Conservation (phyloP, 73 alveolate species). For the Uronychia binucleata region DNA sequence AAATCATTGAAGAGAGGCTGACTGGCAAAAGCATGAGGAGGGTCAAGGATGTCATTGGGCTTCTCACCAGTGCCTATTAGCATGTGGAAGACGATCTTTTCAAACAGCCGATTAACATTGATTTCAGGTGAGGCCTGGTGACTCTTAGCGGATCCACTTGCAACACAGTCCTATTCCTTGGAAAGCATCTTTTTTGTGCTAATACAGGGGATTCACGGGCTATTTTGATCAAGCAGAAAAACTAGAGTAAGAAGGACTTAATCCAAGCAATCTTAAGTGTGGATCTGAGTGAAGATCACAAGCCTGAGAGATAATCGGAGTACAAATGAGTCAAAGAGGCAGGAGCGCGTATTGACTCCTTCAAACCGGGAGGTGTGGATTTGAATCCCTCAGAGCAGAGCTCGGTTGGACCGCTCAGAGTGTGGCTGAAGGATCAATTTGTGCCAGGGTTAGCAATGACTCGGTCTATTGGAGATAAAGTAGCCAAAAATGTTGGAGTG, state of each 20-base stretch:
- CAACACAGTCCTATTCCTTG: constrained; percentile 8
- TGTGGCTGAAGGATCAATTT: constrained; percentile 38
- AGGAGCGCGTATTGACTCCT: constrained; percentile 30
- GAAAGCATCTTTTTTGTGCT: constrained; percentile 28
- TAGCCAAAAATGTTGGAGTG: constrained; percentile 44
- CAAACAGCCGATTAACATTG: background rate
- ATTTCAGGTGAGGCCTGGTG: background rate
- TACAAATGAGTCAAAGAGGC: constrained; percentile 19
- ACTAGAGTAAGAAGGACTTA: background rate
- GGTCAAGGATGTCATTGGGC: background rate
- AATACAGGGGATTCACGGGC: constrained; percentile 52
- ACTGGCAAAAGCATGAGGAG: background rate
- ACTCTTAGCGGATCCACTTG: constrained; percentile 44
- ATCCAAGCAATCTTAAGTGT: background rate
- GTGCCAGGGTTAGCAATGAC: constrained; percentile 59
- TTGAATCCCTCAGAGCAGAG: too few relatives aligned
- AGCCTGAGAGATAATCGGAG: constrained; percentile 35
- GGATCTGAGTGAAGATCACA: constrained; percentile 40
- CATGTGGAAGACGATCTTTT: background rate
- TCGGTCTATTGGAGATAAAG: constrained; percentile 34
- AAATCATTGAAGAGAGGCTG: background rate
- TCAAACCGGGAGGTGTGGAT: constrained; percentile 14
- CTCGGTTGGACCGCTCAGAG: constrained; percentile 41
- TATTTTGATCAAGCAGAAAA: constrained; percentile 10
- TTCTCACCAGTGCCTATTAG: background rate